Base-by-base conservation (phyloP, 495 filamentous ascomycete genomes). In the Penicillium malachiteum region DNA sequence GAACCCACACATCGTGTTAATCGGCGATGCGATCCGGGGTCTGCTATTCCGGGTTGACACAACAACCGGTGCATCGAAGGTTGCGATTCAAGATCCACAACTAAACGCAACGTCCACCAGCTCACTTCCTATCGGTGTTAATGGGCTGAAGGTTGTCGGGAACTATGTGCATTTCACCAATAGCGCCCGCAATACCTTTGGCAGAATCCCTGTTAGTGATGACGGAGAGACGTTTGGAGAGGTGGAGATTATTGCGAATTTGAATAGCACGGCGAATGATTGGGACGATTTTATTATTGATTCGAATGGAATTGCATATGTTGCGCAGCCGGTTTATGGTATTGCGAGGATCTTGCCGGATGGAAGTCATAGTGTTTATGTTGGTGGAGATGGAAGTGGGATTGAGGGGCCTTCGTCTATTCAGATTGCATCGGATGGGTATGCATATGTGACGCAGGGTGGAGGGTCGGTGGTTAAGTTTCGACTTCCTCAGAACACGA, bases 121-220 rank as follows among this genome's bases (percentile, higher is more conserved):
- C 3, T 54, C 51, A 10, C 38, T 60, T 5, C 63, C 73, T 5
- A 56, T 77, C 2, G 78, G 74, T 3, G 69, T 79, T 21, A 78
- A 81, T 43, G 76, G 78, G 4, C 13, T 81, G 0, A 68, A 69
- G 34, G 52, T 72, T 1, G 45, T 50, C 3, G 57, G 54, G 0
- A 54, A 58, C 0, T 58, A 68, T 37, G 48, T 75, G 3, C 78
- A 74, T 57, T 81, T 77, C 57, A 74, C 73, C 32, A 78, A 78
- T 52, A 74, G 73, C 16, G 68, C 70, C 0, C 54, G 61, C 32
- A 61, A 54, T 5, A 60, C 65, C 6, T 71, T 78, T 38, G 74
- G 62, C 44, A 60, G 68, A 12, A 56, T 71, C 0, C 45, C 26
- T 1, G 57, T 78, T 8, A 65, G 67, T 26, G 30, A 16, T 6